Base-by-base conservation (phyloP, 371 early-diverging fungal species). In the Lichtheimia corymbifera region DNA sequence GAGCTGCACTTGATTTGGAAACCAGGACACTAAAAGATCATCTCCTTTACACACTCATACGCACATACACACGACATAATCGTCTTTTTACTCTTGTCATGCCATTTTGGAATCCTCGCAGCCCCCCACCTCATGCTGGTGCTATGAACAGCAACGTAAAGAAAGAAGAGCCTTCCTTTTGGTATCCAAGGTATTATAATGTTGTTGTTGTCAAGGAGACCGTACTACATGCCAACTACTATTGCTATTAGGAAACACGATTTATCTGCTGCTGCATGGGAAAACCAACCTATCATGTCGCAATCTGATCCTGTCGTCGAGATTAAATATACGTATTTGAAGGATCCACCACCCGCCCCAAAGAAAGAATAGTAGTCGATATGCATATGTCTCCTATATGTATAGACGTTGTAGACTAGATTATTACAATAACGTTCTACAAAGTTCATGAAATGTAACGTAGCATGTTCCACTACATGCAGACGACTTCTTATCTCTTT, bases 31-130 rank as follows among this genome's bases (percentile, higher is more conserved):
- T 27, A 27, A 17, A 22, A 35, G 11, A 53, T 27, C 22, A 53
- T 22, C 17, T 47, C 47, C 4, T 42, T 6, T 40, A 2, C 6
- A 4, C 15, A 40, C 35, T 0, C 14, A 35, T 18, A 18, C 40
- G 41, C 35, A n/a, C 14, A 18, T 9, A 18, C 40, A 55, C 30
- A 35, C 2, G 11, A 53, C 53, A 53, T 27, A 5, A 3, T 41
- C 24, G 6, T 42, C 47, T 47, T 22, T 45, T 47, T 17, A 17
- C n/a, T 47, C 47, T 18, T 47, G 17, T 7, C 7, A 22, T 47
- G 47, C 22, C 47, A 47, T 56, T 56, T 56, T 56, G 57, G 57
- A 56, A 45, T 45, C 57, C 57, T 11, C 42, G 57, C 11, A 11
- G 7, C 4, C 18, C 42, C 14, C 45, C 57, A 15, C 45, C 57